A percentile compares a stretch with the other conserved stretches of the same genome.
Conservation (phyloP, 192 early-diverging fungal genomes). For the Cetraspora pellucida region DNA sequence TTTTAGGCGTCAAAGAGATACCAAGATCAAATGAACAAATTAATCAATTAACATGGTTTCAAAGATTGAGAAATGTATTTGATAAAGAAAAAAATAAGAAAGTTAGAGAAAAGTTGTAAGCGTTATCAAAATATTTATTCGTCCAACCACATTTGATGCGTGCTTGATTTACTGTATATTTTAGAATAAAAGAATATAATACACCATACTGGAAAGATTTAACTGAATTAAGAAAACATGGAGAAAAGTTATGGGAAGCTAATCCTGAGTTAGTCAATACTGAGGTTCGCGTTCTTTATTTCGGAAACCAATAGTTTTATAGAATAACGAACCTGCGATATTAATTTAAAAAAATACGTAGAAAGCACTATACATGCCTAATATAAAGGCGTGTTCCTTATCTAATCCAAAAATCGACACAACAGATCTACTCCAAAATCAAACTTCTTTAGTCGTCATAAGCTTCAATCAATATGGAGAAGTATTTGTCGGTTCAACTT, state of each 20-base stretch:
- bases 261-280: neutral
- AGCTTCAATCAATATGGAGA: conserved; percentile 25
- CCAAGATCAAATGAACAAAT: neutral
- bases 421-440: neutral
- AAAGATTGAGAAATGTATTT: neutral
- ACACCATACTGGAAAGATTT: conserved; percentile 24
- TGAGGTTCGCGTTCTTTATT: neutral
- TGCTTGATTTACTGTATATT: neutral
- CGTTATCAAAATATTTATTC: neutral
- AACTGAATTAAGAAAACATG: conserved; percentile 4
- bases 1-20: neutral
- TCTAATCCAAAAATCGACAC: conserved; percentile 5
- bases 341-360: neutral
- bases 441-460: conserved; percentile 5
- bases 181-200: conserved; percentile 24
- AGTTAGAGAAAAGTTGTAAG: conserved; percentile 10
- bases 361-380: conserved; percentile 30
- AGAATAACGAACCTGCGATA: neutral
- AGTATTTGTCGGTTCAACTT: neutral
- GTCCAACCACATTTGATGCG: neutral
- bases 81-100: neutral
- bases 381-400: conserved; percentile 15
- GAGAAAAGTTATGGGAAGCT: conserved; percentile 30
- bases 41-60: neutral
- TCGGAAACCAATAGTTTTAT: neutral